phyloP scores from a whole-genome alignment of 2,329 filamentous ascomycete genomes.

The Neobulgaria alba region DNA sequence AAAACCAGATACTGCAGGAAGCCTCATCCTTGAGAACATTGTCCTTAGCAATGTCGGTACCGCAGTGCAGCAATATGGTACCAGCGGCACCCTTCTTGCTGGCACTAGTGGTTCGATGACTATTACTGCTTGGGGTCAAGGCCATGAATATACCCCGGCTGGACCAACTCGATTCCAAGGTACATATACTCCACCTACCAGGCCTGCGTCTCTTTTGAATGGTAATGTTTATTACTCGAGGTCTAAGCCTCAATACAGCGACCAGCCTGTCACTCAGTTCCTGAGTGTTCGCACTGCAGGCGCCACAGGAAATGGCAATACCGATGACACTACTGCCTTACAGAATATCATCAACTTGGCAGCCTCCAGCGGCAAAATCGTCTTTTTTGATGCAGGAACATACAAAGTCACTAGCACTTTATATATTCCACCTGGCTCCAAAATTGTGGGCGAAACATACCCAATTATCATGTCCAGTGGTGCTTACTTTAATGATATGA shows the following conservation, averaged over 20 bases:
- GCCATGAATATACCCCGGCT: constrained; percentile 55
- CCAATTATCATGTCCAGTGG: constrained; percentile 34
- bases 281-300: constrained; percentile 36
- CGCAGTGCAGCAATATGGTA: constrained; percentile 51
- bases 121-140: constrained; percentile 68
- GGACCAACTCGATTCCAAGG: constrained; percentile 35
- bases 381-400: constrained; percentile 48
- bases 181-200: constrained; percentile 33
- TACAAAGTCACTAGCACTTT: constrained; percentile 44
- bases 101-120: constrained; percentile 54
- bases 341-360: constrained; percentile 46
- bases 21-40: constrained; percentile 77
- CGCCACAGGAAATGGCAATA: constrained; percentile 42
- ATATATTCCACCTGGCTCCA: constrained; percentile 34
- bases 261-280: constrained; percentile 32
- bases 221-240: constrained; percentile 39
- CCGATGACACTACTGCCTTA: constrained; percentile 51
- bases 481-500: constrained; percentile 34
- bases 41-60: constrained; percentile 60
- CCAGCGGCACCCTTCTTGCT: constrained; percentile 52
- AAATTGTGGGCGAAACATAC: constrained; percentile 35
- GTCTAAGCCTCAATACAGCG: constrained; percentile 47
- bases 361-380: constrained; percentile 36
- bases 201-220: constrained; percentile 37
- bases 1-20: constrained; percentile 57